phyloP scores from a whole-genome alignment of 1,284 basidiomycete species.

The Fomitopsis schrenkii region DNA sequence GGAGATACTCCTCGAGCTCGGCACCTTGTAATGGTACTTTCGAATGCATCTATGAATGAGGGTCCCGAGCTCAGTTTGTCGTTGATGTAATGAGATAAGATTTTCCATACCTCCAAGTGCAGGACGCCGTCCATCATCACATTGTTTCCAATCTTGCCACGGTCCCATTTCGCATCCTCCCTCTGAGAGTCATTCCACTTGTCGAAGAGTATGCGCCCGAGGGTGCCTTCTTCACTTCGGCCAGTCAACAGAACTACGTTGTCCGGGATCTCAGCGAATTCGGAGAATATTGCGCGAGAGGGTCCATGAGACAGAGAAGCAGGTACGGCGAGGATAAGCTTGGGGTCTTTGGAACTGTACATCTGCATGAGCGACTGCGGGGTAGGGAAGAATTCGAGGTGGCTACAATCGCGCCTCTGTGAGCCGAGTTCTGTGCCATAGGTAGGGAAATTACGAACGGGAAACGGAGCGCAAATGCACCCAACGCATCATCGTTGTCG shows the following conservation, averaged over 20 bases:
- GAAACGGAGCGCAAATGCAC: conserved; percentile 73
- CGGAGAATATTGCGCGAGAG: conserved; percentile 80
- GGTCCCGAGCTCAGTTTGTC: not conserved
- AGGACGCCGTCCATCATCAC: conserved; percentile 73
- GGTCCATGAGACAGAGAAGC: conserved; percentile 91
- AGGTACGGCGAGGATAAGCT: conserved; percentile 91
- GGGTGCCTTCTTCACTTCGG: conserved; percentile 75
- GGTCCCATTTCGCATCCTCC: conserved; percentile 78
- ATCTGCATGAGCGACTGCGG: conserved; percentile 78
- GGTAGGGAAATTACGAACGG: conserved; percentile 39
- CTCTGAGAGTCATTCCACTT: conserved; percentile 83
- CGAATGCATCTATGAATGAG: conserved; percentile 64
- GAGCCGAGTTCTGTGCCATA: not conserved
- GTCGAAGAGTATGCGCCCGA: conserved; percentile 79
- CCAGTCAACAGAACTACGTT: conserved; percentile 85
- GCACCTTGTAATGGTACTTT: conserved; percentile 85
- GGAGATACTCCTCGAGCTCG: conserved; percentile 81
- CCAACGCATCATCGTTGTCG: conserved; percentile 72
- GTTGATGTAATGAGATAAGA: not conserved
- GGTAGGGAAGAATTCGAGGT: conserved; percentile 86
- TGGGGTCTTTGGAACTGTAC: conserved; percentile 84
- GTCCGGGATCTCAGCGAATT: conserved; percentile 77
- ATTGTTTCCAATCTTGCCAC: conserved; percentile 83
- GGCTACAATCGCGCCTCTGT: conserved; percentile 39
- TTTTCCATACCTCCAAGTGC: conserved; percentile 53